Base-by-base conservation (phyloP, 2,329 filamentous ascomycete genomes). In the Fusarium continuum region DNA sequence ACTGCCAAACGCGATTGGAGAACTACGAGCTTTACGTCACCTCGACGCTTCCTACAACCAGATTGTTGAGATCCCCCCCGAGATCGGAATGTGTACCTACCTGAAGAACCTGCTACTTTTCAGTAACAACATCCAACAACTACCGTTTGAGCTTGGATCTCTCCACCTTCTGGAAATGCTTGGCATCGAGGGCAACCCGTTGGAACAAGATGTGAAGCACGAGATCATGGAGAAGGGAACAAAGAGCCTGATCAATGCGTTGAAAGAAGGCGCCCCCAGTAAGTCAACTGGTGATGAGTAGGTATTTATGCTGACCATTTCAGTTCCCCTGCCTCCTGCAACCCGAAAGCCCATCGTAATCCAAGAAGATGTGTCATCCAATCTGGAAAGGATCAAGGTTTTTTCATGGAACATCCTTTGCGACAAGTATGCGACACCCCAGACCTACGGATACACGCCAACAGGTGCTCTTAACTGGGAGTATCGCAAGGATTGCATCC, bases 21-120 rank as follows among this genome's bases (percentile, higher is more conserved):
- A 90, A 69, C 82, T 99, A 65, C 88, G 93, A 64, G 89, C 91
- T 64, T 80, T 99, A 43, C 90, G 87, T 29, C 86, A 93, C 71
- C 85, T 99, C 43, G 94, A 99, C 76, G 84, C 93, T 4, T 98
- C 95, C 0, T 88, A 90, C 78, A 99, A 99, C 76, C 87, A 94
- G 61, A 83, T 99, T 58, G 85, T 84, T 8, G 88, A 91, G 64
- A 81, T 99, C 5, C 95, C 95, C 2, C 86, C 91, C 19, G 94
- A 99, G 79, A 87, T 99, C 59, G 95, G 95, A 73, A 99, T 98
- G 94, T 92, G 97, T 70, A 95, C 93, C 23, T 95, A 93, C 68
- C 82, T 99, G 51, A 93, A 92, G 77, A 88, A 91, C 66, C 83
- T 99, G 6, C 81, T 93, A 23, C 82, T 97, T 3, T 97, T 97